Evolutionary conservation across 306 rosid species (phyloP), one percentile per base, ranked within the genome.

Genomic region (Gillenia trifoliata): DNA sequence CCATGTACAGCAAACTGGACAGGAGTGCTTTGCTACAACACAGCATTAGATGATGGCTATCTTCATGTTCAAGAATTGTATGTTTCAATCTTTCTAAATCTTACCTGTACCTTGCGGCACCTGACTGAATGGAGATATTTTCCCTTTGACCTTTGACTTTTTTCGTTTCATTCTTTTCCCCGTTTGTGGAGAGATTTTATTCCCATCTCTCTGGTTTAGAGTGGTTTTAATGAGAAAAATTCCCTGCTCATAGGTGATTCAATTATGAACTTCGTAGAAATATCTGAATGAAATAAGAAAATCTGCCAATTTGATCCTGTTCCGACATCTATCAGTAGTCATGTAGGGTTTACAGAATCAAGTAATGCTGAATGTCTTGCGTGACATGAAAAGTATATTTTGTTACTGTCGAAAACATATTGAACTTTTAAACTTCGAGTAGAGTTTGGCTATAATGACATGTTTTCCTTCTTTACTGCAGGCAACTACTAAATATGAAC

Each of bases 41-140:
- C 3, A 13, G 52, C 91, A 68, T 40, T 73, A 28, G 66, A 26
- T 1, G 98, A 90, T 85, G 91, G 87, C 78, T 86, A 78, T 86
- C 92, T 84, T 25, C 99, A 92, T 77, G 93, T 95, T 79, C 31
- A 45, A 75, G 84, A 87, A 87, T 70, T 95, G 99, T 95, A 92
- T 60, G 89, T 17, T 62, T 79, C 60, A 30, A 19, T 68, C 77
- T 64, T 71, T 77, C 68, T 67, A 9, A 57, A 50, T n/a, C 33
- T 77, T 57, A 40, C 78, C 66, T 68, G 12, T 75, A 55, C 60
- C 62, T 77, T 71, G 76, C 10, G 66, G 77, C 12, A 75, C 28
- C 38, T 40, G 57, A 61, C 63, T 19, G 13, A 45, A 60, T 16
- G 12, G 38, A 31, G 54, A 23, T 49, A 28, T 67, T 9, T 9